Base-by-base conservation (phyloP, 805 yeast species). In the Metschnikowia colocasiae region DNA sequence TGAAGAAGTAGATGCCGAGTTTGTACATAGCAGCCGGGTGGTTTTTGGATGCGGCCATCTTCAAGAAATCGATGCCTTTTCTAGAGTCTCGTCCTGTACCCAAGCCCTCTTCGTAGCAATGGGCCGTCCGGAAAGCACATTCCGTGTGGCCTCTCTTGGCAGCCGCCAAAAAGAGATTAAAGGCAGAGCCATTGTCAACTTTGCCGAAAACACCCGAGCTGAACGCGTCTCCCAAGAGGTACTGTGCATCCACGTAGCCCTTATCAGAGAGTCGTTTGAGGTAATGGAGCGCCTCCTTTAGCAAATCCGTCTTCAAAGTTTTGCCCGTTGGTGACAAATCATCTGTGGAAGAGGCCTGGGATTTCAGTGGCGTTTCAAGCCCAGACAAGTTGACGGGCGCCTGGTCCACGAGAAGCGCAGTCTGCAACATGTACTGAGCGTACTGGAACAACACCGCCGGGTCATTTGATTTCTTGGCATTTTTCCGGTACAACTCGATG, bases 11-110 rank as follows among this genome's bases (percentile, higher is more conserved):
- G 36, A 88, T 74, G 3, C 98, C 99, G 53, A 90, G 73, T 62
- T 91, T 87, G 70, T 84, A 86, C 95, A 92, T 89, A 4, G 98
- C 97, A n/a, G 95, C 91, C 0, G 97, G 90, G 64, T 92, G 99
- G 59, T 87, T 89, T 62, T 86, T 85, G 27, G 90, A 78, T 0
- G 98, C 95, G 0, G 98, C 96, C 60, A 82, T 82, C 61, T 85
- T 85, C 49, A 89, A 69, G 62, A 83, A 89, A 56, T 88, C 95
- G 6, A 89, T 71, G 1, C 95, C 90, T 58, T 88, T 85, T 47
- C 95, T 78, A 0, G 95, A 83, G 64, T 94, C 97, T 56, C 94
- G 78, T 18, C 88, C 82, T 4, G 92, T 85, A 3, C 99, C 99
- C 65, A 91, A 73, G 15, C 99, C 99, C 66, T 90, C 95, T 65